Conservation (phyloP, 768 basidiomycete species). For the Kwoniella sp. region DNA sequence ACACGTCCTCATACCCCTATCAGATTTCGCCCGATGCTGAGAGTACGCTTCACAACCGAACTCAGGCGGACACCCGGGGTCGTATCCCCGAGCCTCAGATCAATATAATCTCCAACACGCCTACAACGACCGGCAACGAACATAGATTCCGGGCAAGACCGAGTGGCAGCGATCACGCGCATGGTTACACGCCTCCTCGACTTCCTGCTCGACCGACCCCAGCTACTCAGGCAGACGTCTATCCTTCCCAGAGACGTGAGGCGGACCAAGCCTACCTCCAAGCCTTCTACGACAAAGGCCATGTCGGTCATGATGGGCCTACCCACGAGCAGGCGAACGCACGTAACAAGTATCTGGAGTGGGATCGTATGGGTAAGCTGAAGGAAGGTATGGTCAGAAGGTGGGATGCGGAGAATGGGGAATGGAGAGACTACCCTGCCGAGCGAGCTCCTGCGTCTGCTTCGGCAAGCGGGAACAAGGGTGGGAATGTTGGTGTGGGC, state of each 20-base stretch:
- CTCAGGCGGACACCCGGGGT: background rate
- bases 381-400: conserved; percentile 18
- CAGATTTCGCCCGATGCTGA: background rate
- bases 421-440: conserved; percentile 12
- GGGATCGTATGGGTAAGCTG: conserved; percentile 19
- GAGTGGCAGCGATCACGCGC: background rate
- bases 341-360: conserved; percentile 3
- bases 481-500: conserved; percentile 2
- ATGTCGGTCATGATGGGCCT: background rate
- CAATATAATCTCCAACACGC: conserved; percentile 1
- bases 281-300: background rate
- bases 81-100: conserved; percentile 11
- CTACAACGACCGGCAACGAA: background rate
- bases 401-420: conserved; percentile 14
- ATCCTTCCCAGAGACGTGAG: background rate
- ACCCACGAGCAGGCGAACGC: background rate
- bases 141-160: background rate
- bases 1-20: background rate
- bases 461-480: background rate
- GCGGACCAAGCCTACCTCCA: background rate
- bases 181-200: background rate
- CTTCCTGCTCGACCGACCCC: conserved; percentile 4
- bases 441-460: background rate
- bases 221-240: background rate
- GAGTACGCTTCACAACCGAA: background rate